Evolutionary conservation across 768 basidiomycete genomes (phyloP).

Genomic region (Lentinula lateritia): DNA sequence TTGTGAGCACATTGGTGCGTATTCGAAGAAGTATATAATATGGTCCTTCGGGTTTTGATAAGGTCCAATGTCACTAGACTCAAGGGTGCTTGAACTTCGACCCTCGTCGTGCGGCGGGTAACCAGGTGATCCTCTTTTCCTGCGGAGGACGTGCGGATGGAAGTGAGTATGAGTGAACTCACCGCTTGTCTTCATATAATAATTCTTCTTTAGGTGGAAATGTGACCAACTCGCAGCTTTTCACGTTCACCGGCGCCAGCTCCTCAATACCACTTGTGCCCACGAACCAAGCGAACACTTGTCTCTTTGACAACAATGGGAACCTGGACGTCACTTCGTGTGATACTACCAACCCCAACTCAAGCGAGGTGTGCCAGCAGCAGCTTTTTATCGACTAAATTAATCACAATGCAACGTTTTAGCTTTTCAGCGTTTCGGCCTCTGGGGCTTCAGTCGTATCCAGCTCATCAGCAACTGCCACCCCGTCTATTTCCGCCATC

Average conservation of each 20-base stretch:
- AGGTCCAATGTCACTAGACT: slow-evolving; percentile 7
- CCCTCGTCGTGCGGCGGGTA: slow-evolving; percentile 14
- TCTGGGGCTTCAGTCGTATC: not conserved
- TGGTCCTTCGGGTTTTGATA: not conserved
- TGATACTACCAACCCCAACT: too few species aligned
- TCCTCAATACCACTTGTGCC: too few species aligned
- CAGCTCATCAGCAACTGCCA: not conserved
- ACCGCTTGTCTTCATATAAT: too few species aligned
- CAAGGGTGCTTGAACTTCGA: slow-evolving; percentile 20
- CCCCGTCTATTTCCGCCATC: not conserved
- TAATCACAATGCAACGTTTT: too few species aligned
- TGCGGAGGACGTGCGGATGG: slow-evolving; percentile 20
- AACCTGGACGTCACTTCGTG: too few species aligned
- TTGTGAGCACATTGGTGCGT: slow-evolving; percentile 14
- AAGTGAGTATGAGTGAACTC: not conserved
- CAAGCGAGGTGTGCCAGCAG: too few species aligned
- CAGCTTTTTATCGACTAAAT: too few species aligned
- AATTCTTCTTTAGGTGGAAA: too few species aligned
- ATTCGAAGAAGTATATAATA: not conserved
- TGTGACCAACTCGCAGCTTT: too few species aligned
- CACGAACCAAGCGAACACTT: too few species aligned
- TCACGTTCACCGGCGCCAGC: too few species aligned
- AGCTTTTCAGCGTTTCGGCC: slow-evolving; percentile 17
- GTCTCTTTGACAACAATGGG: too few species aligned
- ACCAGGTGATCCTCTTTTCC: slow-evolving; percentile 19